Evolutionary conservation across 371 early-diverging fungal species (phyloP).

Genomic region (Smittium mucronatum): DNA sequence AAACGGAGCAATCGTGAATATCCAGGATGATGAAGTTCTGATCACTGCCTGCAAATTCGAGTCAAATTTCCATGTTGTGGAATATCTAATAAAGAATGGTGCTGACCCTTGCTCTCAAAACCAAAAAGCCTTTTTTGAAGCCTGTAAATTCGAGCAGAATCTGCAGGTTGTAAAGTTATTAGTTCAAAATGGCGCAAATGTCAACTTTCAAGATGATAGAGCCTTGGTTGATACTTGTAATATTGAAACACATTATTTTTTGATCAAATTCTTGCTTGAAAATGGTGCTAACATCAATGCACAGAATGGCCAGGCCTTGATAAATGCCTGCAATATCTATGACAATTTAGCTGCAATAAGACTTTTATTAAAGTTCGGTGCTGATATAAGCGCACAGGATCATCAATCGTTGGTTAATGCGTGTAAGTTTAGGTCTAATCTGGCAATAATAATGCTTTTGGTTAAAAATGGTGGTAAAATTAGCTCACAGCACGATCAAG

Average conservation of each 20-base stretch:
- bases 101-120: background rate
- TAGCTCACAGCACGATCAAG: background rate
- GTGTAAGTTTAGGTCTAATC: background rate
- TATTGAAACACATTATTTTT: background rate
- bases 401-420: background rate
- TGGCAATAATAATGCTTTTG: background rate
- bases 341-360: background rate
- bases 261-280: background rate
- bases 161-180: background rate
- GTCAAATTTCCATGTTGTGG: background rate
- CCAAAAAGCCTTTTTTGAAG: background rate
- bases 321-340: background rate
- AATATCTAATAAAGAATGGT: background rate
- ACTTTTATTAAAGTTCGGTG: background rate
- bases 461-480: background rate
- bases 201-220: background rate
- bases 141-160: background rate
- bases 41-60: background rate
- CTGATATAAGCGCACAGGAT: background rate
- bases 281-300: background rate
- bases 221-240: background rate
- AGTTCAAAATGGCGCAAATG: background rate
- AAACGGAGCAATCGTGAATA: background rate
- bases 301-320: background rate
- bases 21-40: background rate